Evolutionary conservation across 2,329 filamentous ascomycete species (phyloP).

Genomic region (Phialocephala subalpina): DNA sequence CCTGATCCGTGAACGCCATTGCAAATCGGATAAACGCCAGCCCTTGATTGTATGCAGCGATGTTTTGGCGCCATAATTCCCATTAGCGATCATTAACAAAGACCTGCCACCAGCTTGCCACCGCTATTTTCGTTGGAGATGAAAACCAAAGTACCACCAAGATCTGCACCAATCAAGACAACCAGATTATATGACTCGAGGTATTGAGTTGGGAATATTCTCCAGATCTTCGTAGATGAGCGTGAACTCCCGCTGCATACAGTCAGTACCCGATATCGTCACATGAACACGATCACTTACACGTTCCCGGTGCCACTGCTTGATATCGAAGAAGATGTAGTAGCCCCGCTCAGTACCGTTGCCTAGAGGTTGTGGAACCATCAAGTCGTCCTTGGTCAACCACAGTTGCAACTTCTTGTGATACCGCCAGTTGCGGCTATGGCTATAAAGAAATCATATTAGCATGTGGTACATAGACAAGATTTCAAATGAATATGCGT

Average conservation of each 20-base stretch:
- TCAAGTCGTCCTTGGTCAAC: conserved; percentile 73
- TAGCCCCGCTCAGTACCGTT: conserved; percentile 69
- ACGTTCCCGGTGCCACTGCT: conserved; percentile 68
- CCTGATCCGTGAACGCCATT: conserved; percentile 25
- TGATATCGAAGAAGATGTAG: conserved; percentile 71
- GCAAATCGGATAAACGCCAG: conserved; percentile 18
- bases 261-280: neutral
- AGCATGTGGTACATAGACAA: neutral
- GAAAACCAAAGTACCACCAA: conserved; percentile 6
- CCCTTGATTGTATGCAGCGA: conserved; percentile 32
- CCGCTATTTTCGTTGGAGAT: conserved; percentile 8
- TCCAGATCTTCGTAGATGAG: conserved; percentile 70
- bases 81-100: conserved; percentile 9
- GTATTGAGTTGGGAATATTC: conserved; percentile 45
- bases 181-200: conserved; percentile 29
- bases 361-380: conserved; percentile 67
- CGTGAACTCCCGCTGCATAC: conserved; percentile 63
- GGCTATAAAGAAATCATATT: conserved; percentile 49
- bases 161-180: conserved; percentile 5
- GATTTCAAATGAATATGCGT: conserved; percentile 41
- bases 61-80: conserved; percentile 17
- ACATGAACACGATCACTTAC: conserved; percentile 51
- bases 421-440: conserved; percentile 72
- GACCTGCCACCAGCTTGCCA: conserved; percentile 6
- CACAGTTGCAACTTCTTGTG: conserved; percentile 72